phyloP scores from a whole-genome alignment of 345 rosid genomes.

The Camelina neglecta region DNA sequence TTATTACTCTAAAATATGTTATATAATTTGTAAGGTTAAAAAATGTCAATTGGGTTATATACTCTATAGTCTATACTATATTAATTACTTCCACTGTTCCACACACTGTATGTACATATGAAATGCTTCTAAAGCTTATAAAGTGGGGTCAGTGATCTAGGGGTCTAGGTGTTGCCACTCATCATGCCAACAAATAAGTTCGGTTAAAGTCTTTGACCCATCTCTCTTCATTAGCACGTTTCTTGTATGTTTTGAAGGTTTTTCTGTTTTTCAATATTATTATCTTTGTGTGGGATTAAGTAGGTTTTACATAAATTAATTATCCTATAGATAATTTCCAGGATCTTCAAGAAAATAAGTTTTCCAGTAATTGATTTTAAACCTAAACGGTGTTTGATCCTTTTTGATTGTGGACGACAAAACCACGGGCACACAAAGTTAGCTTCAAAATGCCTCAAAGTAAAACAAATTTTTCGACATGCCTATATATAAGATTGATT shows the following conservation, averaged over 20 bases:
- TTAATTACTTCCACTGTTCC: constrained; percentile 16
- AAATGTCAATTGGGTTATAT: constrained; percentile 4
- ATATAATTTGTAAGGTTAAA: neutral
- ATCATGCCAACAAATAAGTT: constrained; percentile 35
- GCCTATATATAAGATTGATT: neutral
- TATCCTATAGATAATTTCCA: no score
- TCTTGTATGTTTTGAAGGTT: neutral
- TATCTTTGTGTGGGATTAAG: neutral
- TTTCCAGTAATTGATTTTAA: neutral
- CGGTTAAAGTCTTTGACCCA: constrained; percentile 33
- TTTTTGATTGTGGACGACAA: constrained; percentile 5
- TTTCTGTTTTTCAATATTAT: neutral
- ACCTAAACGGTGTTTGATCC: constrained; percentile 8
- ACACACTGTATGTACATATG: neutral
- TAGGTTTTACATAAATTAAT: neutral
- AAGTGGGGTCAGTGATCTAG: constrained; percentile 22
- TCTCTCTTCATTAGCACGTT: constrained; percentile 22
- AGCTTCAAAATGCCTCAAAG: constrained; percentile 28
- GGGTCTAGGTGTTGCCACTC: constrained; percentile 30
- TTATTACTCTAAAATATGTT: neutral
- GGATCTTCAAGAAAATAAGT: neutral
- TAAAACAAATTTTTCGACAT: constrained; percentile 21
- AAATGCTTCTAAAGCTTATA: constrained; percentile 15
- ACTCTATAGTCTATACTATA: neutral
- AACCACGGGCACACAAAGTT: neutral